These are phyloP conservation scores for Zelopaecilomyces penicillatus DNA, from an alignment of 2,329 filamentous ascomycete species.

Conservation along the genomic window DNA sequence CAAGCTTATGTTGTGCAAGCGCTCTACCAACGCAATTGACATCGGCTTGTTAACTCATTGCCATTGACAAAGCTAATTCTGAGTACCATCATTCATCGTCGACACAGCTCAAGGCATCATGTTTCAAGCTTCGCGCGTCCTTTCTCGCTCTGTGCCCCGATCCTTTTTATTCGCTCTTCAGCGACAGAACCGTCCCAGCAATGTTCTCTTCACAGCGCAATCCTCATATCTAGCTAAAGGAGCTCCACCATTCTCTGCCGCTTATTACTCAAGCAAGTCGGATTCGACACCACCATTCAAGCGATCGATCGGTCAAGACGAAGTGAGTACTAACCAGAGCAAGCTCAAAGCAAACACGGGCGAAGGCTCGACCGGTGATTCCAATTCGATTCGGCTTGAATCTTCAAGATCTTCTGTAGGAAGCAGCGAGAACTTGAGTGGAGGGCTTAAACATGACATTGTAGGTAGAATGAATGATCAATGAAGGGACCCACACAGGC, in stretches of 20 bases:
- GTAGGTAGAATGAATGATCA: conserved; percentile 33
- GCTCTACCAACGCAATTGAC: too few relatives aligned
- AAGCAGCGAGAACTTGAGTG: conserved; percentile 18
- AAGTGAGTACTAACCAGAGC: conserved; percentile 28
- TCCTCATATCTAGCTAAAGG: too few relatives aligned
- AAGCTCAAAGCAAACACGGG: conserved; percentile 53
- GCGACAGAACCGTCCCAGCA: neutral
- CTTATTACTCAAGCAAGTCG: conserved; percentile 7
- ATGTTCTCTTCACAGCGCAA: too few relatives aligned
- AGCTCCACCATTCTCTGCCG: neutral
- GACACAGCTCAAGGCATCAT: conserved; percentile 11
- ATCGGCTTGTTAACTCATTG: too few relatives aligned
- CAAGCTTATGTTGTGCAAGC: too few relatives aligned
- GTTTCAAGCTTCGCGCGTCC: conserved; percentile 21
- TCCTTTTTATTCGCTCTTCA: neutral
- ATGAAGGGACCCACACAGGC: neutral
- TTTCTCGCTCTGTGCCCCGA: conserved; percentile 16
- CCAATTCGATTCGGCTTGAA: conserved; percentile 43
- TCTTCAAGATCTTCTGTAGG: too few relatives aligned
- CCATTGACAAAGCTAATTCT: too few relatives aligned
- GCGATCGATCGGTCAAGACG: too few relatives aligned
- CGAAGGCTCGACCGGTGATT: conserved; percentile 50
- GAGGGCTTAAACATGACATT: conserved; percentile 40
- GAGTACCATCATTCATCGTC: too few relatives aligned
- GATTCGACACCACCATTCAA: conserved; percentile 13